Evolutionary conservation across 2,329 filamentous ascomycete genomes (phyloP).

Genomic region (Talaromyces pinophilus): DNA sequence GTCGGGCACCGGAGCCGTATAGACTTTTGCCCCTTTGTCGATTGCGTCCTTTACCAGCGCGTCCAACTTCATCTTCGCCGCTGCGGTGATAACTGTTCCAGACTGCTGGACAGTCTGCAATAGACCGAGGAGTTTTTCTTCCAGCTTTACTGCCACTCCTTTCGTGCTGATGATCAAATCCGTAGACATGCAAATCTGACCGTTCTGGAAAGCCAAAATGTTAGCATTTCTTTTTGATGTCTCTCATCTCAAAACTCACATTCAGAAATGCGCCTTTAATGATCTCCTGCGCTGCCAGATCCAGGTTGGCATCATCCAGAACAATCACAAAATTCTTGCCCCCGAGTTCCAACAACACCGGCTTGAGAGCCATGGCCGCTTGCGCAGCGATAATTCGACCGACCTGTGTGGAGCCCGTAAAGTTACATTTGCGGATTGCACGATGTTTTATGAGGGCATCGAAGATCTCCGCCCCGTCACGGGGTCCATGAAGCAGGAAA

Average conservation of each 20-base stretch:
- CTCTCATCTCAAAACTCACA: slow-evolving; percentile 54
- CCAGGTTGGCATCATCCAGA: slow-evolving; percentile 49
- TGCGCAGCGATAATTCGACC: slow-evolving; percentile 44
- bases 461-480: slow-evolving; percentile 38
- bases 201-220: slow-evolving; percentile 51
- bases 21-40: not conserved
- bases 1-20: not conserved
- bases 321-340: slow-evolving; percentile 51
- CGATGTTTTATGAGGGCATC: slow-evolving; percentile 42
- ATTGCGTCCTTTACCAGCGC: not conserved
- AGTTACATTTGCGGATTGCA: slow-evolving; percentile 46
- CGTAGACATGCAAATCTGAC: slow-evolving; percentile 68
- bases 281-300: slow-evolving; percentile 44
- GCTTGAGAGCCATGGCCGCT: slow-evolving; percentile 47
- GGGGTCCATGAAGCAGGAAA: slow-evolving; percentile 36
- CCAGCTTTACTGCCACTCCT: not conserved
- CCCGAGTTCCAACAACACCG: slow-evolving; percentile 51
- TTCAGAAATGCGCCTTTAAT: slow-evolving; percentile 54
- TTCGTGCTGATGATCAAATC: slow-evolving; percentile 60
- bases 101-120: not conserved
- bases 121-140: not conserved
- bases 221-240: not conserved
- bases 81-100: not conserved
- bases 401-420: slow-evolving; percentile 48
- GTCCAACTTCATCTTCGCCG: not conserved